Conservation (phyloP, 345 rosid species). For the Salix suchowensis region DNA sequence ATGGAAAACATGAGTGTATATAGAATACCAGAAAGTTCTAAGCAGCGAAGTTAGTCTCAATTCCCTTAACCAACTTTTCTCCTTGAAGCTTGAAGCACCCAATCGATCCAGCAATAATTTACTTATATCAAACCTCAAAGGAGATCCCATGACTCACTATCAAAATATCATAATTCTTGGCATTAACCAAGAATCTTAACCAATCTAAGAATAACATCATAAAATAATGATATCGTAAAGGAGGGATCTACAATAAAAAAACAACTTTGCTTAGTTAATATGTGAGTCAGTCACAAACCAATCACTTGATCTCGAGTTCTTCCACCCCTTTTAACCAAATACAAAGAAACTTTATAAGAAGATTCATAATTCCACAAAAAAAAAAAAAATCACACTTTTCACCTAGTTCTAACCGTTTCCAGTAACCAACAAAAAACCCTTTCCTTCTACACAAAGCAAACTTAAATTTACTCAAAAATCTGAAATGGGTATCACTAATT, state of each 20-base stretch:
- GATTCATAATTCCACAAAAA: neutral
- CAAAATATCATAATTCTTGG: neutral
- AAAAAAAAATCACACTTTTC: neutral
- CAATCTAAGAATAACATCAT: neutral
- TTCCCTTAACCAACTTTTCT: neutral
- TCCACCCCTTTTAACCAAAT: neutral
- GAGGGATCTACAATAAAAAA: constrained; percentile 10
- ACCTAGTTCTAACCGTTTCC: neutral
- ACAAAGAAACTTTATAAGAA: neutral
- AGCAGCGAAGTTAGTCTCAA: neutral
- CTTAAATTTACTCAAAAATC: neutral
- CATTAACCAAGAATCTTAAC: neutral
- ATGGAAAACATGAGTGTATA: neutral
- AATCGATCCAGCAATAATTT: neutral
- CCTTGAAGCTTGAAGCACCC: neutral
- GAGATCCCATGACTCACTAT: neutral
- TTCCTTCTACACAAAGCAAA: neutral
- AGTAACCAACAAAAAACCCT: neutral
- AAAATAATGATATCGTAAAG: neutral
- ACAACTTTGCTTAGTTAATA: neutral
- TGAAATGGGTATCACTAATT: neutral
- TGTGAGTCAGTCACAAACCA: neutral
- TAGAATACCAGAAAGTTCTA: neutral
- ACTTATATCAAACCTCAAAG: constrained; percentile 3
- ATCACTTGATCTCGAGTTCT: neutral